phyloP scores from a whole-genome alignment of 164 flowering plant genomes.

The Macadamia tetraphylla region DNA sequence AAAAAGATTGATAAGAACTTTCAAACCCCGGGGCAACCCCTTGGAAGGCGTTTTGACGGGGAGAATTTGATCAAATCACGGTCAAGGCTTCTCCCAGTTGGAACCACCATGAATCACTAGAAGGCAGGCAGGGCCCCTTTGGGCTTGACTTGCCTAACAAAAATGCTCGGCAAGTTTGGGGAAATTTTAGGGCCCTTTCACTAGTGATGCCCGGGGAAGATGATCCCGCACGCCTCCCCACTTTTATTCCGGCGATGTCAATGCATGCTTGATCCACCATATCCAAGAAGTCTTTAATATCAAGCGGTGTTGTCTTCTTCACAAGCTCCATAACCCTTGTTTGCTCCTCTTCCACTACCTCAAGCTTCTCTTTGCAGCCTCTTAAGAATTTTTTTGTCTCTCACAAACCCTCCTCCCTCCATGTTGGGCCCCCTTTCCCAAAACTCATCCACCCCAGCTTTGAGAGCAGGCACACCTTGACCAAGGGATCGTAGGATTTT shows the following conservation, averaged over 20 bases:
- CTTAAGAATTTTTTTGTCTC: constrained; percentile 52
- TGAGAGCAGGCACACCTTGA: constrained; percentile 23
- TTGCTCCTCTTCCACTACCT: constrained; percentile 49
- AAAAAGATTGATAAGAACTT: too few species aligned
- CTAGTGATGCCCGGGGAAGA: constrained; percentile 31
- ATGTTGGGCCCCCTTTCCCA: constrained; percentile 10
- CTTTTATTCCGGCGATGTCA: constrained; percentile 48
- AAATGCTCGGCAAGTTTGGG: constrained; percentile 47
- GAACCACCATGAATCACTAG: constrained; percentile 35
- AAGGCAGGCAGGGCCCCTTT: constrained; percentile 23
- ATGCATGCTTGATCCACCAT: constrained; percentile 68
- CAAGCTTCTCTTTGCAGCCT: constrained; percentile 51
- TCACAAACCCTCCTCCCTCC: constrained; percentile 37
- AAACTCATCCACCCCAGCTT: constrained; percentile 29
- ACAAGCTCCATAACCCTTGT: constrained; percentile 58
- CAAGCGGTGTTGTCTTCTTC: constrained; percentile 59
- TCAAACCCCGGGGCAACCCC: too few species aligned
- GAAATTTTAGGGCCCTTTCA: constrained; percentile 25
- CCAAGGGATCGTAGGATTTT: constrained; percentile 32
- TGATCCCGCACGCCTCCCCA: constrained; percentile 24
- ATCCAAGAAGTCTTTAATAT: constrained; percentile 59
- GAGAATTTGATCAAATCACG: too few species aligned
- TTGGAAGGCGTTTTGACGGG: too few species aligned
- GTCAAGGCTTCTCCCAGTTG: too few species aligned
- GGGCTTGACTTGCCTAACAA: constrained; percentile 21